Percentiles rank a stretch among this genome's conserved stretches.
Evolutionary conservation across 345 rosid genomes (phyloP).

Genomic region (Aurinia saxatilis): DNA sequence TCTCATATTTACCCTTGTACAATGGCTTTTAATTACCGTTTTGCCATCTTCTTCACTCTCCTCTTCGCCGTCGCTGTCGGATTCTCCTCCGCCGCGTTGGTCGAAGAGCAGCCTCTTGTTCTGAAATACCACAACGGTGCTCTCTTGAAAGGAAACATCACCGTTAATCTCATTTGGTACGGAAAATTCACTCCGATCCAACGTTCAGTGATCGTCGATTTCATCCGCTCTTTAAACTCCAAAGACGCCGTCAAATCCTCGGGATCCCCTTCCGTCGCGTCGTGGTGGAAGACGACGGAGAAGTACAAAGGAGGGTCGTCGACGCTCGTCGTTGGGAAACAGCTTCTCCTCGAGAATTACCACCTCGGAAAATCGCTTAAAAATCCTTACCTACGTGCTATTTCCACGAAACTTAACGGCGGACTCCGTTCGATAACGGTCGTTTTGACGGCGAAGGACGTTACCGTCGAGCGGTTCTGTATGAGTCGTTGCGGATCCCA

Average conservation of each 20-base stretch:
- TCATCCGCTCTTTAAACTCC: slow-evolving; percentile 24
- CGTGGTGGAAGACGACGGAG: slow-evolving; percentile 37
- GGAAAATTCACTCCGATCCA: slow-evolving; percentile 31
- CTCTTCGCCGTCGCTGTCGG: slow-evolving; percentile 4
- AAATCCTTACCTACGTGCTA: slow-evolving; percentile 25
- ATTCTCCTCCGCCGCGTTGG: slow-evolving; percentile 41
- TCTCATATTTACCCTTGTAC: neutral
- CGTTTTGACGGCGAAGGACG: slow-evolving; percentile 62
- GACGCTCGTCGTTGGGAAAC: slow-evolving; percentile 39
- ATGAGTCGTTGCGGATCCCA: slow-evolving; percentile 71
- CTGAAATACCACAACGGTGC: slow-evolving; percentile 25
- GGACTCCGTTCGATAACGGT: slow-evolving; percentile 37
- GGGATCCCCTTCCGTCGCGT: slow-evolving; percentile 24
- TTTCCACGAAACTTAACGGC: slow-evolving; percentile 33
- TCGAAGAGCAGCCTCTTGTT: slow-evolving; percentile 64
- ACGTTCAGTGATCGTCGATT: slow-evolving; percentile 26
- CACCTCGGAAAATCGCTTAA: slow-evolving; percentile 47
- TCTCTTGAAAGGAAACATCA: slow-evolving; percentile 24
- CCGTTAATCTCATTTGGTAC: slow-evolving; percentile 25
- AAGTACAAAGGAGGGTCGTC: slow-evolving; percentile 28
- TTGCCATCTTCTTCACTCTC: slow-evolving; percentile 29
- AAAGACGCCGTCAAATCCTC: neutral
- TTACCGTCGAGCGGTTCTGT: slow-evolving; percentile 67
- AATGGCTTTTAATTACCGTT: slow-evolving; percentile 38
- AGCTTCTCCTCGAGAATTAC: slow-evolving; percentile 42